A percentile compares a stretch with the other conserved stretches of the same genome.
Conservation (phyloP, 1,139 yeast genomes). For the Nadsonia commutata region DNA sequence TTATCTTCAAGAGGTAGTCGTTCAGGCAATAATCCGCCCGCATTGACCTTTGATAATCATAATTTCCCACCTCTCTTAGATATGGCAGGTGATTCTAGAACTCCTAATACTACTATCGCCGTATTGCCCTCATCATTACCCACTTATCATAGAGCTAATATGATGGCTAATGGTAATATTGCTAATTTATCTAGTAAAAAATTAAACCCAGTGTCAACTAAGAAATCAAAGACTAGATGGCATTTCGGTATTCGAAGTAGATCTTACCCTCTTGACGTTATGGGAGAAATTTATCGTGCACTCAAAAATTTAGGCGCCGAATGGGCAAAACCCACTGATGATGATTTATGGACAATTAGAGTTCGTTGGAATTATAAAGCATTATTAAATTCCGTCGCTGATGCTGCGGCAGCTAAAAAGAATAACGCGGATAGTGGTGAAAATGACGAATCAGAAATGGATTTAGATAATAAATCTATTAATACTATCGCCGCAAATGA, state of each 20-base stretch:
- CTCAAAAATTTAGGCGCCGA: slow-evolving; percentile 89
- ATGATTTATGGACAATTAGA: slow-evolving; percentile 90
- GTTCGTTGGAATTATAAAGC: slow-evolving; percentile 81
- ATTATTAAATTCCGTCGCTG: slow-evolving; percentile 25
- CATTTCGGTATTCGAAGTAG: slow-evolving; percentile 96
- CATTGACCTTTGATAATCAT: slow-evolving; percentile 21
- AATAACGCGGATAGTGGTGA: slow-evolving; percentile 5
- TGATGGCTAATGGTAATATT: slow-evolving; percentile 39
- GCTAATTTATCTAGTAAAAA: slow-evolving; percentile 28
- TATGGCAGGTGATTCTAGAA: slow-evolving; percentile 20
- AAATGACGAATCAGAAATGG: slow-evolving; percentile 2
- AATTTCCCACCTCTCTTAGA: slow-evolving; percentile 20
- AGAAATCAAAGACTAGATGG: slow-evolving; percentile 92
- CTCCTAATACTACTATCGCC: slow-evolving; percentile 52
- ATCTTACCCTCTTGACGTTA: slow-evolving; percentile 91
- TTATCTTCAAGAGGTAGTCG: slow-evolving; percentile 8
- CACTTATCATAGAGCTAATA: slow-evolving; percentile 83
- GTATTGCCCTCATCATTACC: slow-evolving; percentile 89
- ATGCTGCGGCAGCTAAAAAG: slow-evolving; percentile 9
- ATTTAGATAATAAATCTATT: not conserved
- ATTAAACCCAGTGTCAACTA: slow-evolving; percentile 60
- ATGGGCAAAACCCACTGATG: slow-evolving; percentile 88
- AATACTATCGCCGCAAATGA: slow-evolving; percentile 2
- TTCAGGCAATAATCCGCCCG: slow-evolving; percentile 19
- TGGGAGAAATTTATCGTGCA: slow-evolving; percentile 97